Evolutionary conservation across 352 stramenopile species (phyloP).

Genomic region (Pythium coloratum): DNA sequence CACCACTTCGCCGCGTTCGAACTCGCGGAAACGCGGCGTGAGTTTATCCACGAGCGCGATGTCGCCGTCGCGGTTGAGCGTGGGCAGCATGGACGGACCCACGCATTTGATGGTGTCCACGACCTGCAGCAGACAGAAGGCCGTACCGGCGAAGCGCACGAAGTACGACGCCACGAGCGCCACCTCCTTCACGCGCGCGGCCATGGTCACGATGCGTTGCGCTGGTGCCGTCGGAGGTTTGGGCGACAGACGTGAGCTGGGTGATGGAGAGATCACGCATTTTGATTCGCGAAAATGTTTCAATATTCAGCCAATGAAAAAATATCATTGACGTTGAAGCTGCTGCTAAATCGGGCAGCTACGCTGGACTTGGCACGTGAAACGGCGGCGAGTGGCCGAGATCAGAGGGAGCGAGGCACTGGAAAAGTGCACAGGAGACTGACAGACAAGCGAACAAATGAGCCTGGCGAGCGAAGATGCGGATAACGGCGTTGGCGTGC

Average conservation of each 20-base stretch:
- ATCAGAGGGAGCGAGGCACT: background rate
- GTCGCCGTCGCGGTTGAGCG: slow-evolving; percentile 87
- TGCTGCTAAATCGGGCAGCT: slow-evolving; percentile 9
- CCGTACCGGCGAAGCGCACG: slow-evolving; percentile 68
- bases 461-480: slow-evolving; percentile 10
- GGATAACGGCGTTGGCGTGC: slow-evolving; percentile 31
- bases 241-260: background rate
- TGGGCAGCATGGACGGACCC: slow-evolving; percentile 90
- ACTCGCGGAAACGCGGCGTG: slow-evolving; percentile 56
- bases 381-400: background rate
- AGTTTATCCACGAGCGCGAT: slow-evolving; percentile 91
- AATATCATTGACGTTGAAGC: slow-evolving; percentile 6
- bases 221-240: background rate
- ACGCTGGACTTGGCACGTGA: background rate
- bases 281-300: background rate
- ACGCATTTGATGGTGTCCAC: slow-evolving; percentile 87
- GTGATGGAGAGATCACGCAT: slow-evolving; percentile 7
- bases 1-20: slow-evolving; percentile 83
- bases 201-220: slow-evolving; percentile 5
- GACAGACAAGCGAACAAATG: background rate
- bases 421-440: background rate
- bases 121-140: slow-evolving; percentile 69
- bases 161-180: slow-evolving; percentile 62
- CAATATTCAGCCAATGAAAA: background rate
- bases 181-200: slow-evolving; percentile 32